These are phyloP conservation scores for Zygosaccharomyces bailii DNA, from an alignment of 805 yeast species.

Conservation along the genomic window DNA sequence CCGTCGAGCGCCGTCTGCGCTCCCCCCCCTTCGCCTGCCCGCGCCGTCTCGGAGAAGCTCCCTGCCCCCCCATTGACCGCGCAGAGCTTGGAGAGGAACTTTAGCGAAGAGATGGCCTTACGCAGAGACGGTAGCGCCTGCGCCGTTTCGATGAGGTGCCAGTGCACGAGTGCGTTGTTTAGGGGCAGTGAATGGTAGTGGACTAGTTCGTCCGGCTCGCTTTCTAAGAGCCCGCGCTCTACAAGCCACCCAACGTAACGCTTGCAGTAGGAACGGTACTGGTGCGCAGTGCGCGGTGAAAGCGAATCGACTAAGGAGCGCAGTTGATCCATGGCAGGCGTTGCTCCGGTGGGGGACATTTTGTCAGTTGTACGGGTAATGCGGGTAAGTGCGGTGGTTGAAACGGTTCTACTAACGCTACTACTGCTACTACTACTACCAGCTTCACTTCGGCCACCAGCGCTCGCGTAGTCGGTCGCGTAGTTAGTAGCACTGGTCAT, in stretches of 20 bases:
- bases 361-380: no score
- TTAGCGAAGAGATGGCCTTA: conserved; percentile 25
- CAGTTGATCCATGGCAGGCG: conserved; percentile 12
- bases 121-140: conserved; percentile 18
- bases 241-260: conserved; percentile 31
- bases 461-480: no score
- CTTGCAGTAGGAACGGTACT: conserved; percentile 29
- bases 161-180: conserved; percentile 26
- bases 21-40: neutral
- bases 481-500: no score
- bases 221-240: conserved; percentile 13
- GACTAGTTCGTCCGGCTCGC: conserved; percentile 3
- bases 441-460: neutral
- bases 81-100: conserved; percentile 26
- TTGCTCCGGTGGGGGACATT: no score
- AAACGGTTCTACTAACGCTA: neutral
- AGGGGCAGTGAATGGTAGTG: conserved; percentile 24
- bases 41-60: conserved; percentile 5
- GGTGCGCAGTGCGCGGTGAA: conserved; percentile 29
- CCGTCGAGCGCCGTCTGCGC: conserved; percentile 16
- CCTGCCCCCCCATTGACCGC: conserved; percentile 16
- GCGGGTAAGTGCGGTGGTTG: no score
- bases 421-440: neutral
- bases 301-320: conserved; percentile 25
- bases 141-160: conserved; percentile 28